Evolutionary conservation across 805 yeast species (phyloP).

Genomic region (Saturnispora kantuleensis): DNA sequence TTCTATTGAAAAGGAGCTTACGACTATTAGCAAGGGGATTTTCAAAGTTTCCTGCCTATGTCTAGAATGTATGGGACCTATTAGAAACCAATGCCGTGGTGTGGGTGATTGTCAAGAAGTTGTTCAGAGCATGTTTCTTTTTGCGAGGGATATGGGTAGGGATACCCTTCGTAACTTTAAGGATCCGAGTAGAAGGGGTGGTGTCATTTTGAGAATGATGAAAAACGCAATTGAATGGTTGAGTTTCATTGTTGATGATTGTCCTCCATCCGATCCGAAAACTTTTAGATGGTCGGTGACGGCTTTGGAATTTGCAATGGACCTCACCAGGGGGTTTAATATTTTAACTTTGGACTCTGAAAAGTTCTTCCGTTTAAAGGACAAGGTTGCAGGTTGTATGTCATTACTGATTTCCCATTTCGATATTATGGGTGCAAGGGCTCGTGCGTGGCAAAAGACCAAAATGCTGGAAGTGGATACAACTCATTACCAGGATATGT

Average conservation of each 20-base stretch:
- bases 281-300: conserved; percentile 95
- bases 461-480: conserved; percentile 44
- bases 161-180: conserved; percentile 45
- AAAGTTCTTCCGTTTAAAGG: conserved; percentile 61
- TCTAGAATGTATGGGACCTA: conserved; percentile 47
- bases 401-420: conserved; percentile 88
- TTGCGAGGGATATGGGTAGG: conserved; percentile 73
- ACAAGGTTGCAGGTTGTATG: conserved; percentile 90
- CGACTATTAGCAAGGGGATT: conserved; percentile 53
- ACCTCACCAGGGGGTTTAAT: conserved; percentile 82
- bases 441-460: conserved; percentile 56
- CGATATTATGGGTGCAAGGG: conserved; percentile 96
- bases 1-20: conserved; percentile 63
- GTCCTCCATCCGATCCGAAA: conserved; percentile 81
- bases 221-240: conserved; percentile 84
- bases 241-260: conserved; percentile 85
- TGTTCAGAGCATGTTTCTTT: conserved; percentile 62
- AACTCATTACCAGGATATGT: conserved; percentile 40
- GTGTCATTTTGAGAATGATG: conserved; percentile 61
- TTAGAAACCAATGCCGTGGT: conserved; percentile 44
- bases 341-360: conserved; percentile 71
- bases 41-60: conserved; percentile 59
- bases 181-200: conserved; percentile 42
- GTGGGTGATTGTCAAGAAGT: conserved; percentile 64
- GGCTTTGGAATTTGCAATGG: conserved; percentile 94